Base-by-base conservation (phyloP, 2,329 filamentous ascomycete species). In the Furcasterigmium sp. region DNA sequence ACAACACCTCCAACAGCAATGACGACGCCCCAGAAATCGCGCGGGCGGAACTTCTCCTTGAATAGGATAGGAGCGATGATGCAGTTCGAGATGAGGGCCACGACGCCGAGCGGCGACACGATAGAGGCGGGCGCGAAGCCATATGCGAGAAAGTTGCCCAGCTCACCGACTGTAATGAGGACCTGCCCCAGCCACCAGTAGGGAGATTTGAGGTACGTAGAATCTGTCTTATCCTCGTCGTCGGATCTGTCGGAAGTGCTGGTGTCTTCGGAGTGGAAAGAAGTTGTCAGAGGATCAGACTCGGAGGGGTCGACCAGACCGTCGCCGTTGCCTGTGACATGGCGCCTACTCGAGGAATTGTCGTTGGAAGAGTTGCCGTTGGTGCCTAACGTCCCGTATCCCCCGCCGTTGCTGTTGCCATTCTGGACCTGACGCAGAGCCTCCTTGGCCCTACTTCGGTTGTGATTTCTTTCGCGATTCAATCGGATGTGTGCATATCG, bases 71-170 rank as follows among this genome's bases (percentile, higher is more conserved):
- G 93, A 3, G 93, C 93, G 59, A 98, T 95, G 47, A 98, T 80
- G 64, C 93, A 98, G 66, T 98, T 98, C 36, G 91, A 95, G 37
- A 98, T 84, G 49, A 98, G 72, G 3, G 93, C 93, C 11, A 98
- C 93, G n/a, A 98, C 93, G 9, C 93, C 93, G 6, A 98, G 73
- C 0, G 93, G 93, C 26, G 91, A 96, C 34, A 98, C 93, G 55
- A 98, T 96, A 13, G 93, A 97, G 8, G 93, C 93, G 4, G 93
- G 93, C 23, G 93, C 93, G 61, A 98, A 98, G 19, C 93, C 93
- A 58, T 98, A 98, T 1, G 93, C 93, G 50, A 98, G 70, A 59
- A 98, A 98, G 62, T 98, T 98, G 41, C 93, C 93, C 59, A 87
- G 85, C 68, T 98, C 93, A 45, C 93, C 93, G 19, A 95, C 69